Conservation (phyloP, 1,139 yeast genomes). For the Lodderomyces jiufengensis region DNA sequence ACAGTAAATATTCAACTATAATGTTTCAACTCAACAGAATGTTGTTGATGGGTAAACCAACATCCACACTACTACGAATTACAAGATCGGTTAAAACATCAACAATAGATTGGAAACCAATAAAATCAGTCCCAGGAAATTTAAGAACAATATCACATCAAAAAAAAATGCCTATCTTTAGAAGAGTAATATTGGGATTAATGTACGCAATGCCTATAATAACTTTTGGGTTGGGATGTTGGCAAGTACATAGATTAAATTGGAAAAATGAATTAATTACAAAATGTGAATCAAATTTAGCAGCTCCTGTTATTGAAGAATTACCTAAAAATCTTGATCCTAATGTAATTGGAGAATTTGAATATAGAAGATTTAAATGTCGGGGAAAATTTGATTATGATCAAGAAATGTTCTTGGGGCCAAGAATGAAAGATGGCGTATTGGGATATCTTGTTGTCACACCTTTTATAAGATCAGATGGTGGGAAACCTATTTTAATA, state of each 20-base stretch:
- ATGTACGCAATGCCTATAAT: slow-evolving; percentile 84
- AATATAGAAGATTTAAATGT: slow-evolving; percentile 70
- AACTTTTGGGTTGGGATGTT: slow-evolving; percentile 82
- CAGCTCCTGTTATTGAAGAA: slow-evolving; percentile 62
- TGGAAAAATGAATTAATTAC: slow-evolving; percentile 92
- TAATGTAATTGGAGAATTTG: slow-evolving; percentile 61
- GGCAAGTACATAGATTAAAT: slow-evolving; percentile 83
- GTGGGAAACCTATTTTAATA: slow-evolving; percentile 67
- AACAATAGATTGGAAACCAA: slow-evolving; percentile 81
- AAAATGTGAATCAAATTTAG: slow-evolving; percentile 74
- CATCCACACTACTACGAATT: slow-evolving; percentile 6
- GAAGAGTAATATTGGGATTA: slow-evolving; percentile 52
- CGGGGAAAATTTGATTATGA: slow-evolving; percentile 80
- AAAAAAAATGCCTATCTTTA: slow-evolving; percentile 35
- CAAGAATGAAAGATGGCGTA: slow-evolving; percentile 71
- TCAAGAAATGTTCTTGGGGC: slow-evolving; percentile 90
- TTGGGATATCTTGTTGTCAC: slow-evolving; percentile 79
- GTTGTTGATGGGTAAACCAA: neutral
- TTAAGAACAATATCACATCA: slow-evolving; percentile 40
- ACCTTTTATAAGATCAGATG: slow-evolving; percentile 74
- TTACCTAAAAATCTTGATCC: slow-evolving; percentile 62
- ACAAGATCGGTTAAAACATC: slow-evolving; percentile 53
- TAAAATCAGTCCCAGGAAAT: slow-evolving; percentile 50
- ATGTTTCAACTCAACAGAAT: neutral
- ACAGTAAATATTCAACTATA: neutral